Evolutionary conservation across 1,284 basidiomycete species (phyloP).

Genomic region (Cutaneotrichosporon spelunceum): DNA sequence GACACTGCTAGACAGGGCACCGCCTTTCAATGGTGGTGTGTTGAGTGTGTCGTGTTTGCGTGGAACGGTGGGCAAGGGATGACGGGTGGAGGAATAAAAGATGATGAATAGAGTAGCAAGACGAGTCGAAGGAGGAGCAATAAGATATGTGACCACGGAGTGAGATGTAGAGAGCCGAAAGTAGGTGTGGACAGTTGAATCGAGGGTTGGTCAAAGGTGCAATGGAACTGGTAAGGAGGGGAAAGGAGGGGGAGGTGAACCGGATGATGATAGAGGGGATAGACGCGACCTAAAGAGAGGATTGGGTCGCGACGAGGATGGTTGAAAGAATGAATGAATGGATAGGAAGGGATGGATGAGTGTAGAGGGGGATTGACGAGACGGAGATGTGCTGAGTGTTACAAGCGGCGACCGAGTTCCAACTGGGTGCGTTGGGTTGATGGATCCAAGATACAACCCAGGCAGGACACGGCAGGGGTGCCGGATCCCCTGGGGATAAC

Average conservation of each 20-base stretch:
- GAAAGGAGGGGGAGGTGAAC: too few species aligned
- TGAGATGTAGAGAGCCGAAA: not conserved
- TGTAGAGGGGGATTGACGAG: not conserved
- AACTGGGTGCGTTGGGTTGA: too few species aligned
- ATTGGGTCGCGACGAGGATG: not conserved
- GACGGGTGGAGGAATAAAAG: not conserved
- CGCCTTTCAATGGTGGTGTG: not conserved
- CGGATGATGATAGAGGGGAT: not conserved
- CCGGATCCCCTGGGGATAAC: too few species aligned
- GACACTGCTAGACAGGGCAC: not conserved
- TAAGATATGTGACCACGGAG: not conserved
- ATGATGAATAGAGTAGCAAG: not conserved
- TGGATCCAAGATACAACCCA: too few species aligned
- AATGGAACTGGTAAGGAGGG: not conserved
- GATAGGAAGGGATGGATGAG: not conserved
- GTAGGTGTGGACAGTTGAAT: not conserved
- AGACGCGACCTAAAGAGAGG: too few species aligned
- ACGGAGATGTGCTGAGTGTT: not conserved
- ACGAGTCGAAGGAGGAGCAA: not conserved
- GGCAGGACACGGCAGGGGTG: too few species aligned
- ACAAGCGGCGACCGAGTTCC: not conserved
- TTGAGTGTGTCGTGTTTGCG: not conserved
- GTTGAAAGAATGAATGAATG: not conserved
- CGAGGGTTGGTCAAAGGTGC: not conserved
- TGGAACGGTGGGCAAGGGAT: not conserved